These are phyloP conservation scores for Ogataea salicorniae DNA, from an alignment of 805 yeast genomes.

Conservation along the genomic window DNA sequence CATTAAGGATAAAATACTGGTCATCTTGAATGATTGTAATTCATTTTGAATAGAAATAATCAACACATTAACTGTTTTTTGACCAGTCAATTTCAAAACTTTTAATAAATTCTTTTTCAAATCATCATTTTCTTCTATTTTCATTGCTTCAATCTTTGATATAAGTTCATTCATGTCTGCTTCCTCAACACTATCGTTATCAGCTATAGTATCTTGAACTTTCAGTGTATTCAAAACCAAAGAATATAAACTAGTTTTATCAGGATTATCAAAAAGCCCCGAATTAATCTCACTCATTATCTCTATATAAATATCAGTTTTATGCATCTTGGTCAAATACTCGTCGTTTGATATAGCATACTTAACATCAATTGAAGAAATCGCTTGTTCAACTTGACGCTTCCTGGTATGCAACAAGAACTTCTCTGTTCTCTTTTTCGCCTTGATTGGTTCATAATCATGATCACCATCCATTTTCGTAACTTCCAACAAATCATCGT, in stretches of 20 bases:
- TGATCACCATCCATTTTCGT: not conserved
- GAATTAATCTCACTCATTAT: constrained; percentile 20
- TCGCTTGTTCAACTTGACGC: constrained; percentile 9
- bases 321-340: constrained; percentile 16
- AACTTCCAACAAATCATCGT: not conserved
- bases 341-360: constrained; percentile 13
- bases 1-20: constrained; percentile 13
- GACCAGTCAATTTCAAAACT: constrained; percentile 4
- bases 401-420: constrained; percentile 11
- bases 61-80: constrained; percentile 3
- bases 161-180: constrained; percentile 2
- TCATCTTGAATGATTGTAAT: constrained; percentile 10
- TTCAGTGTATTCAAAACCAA: constrained; percentile 11
- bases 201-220: constrained; percentile 7
- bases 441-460: not conserved
- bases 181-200: not conserved
- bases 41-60: constrained; percentile 6
- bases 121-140: not conserved
- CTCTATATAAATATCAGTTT: constrained; percentile 17
- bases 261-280: constrained; percentile 15
- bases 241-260: constrained; percentile 14
- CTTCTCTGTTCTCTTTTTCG: not conserved
- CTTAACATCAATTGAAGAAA: constrained; percentile 7
- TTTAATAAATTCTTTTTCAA: constrained; percentile 1
- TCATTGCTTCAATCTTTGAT: not conserved